Evolutionary conservation across 2,329 filamentous ascomycete species (phyloP).

Genomic region (Fusarium tanahbumbuense): DNA sequence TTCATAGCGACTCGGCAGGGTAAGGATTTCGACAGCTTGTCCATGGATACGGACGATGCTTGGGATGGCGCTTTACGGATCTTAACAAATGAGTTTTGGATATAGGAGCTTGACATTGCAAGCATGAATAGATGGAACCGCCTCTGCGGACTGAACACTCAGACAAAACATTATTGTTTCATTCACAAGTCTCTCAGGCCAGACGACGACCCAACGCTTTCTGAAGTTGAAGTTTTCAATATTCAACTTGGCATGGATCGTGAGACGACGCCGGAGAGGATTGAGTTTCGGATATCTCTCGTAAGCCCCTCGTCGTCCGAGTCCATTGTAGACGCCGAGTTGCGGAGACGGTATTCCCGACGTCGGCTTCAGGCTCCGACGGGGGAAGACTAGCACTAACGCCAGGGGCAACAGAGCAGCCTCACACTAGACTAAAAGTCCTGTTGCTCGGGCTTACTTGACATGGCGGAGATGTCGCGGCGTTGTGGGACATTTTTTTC

Average conservation of each 20-base stretch:
- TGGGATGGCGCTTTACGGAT: conserved; percentile 33
- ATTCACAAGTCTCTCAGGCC: neutral
- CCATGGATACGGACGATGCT: conserved; percentile 4
- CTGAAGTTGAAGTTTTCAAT: neutral
- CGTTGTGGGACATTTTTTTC: conserved; percentile 15
- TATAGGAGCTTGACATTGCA: conserved; percentile 14
- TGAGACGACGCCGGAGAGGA: neutral
- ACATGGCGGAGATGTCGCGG: conserved; percentile 36
- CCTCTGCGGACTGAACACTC: neutral
- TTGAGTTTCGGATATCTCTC: neutral
- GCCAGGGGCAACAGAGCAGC: conserved; percentile 14
- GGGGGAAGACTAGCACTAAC: conserved; percentile 3
- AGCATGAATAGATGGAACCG: conserved; percentile 8
- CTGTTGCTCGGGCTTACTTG: neutral
- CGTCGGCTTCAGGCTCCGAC: conserved; percentile 22
- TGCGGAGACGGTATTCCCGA: conserved; percentile 14
- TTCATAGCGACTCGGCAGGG: conserved; percentile 3
- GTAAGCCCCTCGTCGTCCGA: neutral
- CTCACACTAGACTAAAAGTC: neutral
- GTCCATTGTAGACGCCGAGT: conserved; percentile 1
- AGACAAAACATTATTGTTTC: neutral
- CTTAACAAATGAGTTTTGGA: conserved; percentile 15
- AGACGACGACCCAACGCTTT: neutral
- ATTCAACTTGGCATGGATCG: neutral
- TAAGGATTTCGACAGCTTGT: neutral